These are phyloP conservation scores for Fusarium verrucosum DNA, from an alignment of 2,329 filamentous ascomycete species.

Conservation along the genomic window DNA sequence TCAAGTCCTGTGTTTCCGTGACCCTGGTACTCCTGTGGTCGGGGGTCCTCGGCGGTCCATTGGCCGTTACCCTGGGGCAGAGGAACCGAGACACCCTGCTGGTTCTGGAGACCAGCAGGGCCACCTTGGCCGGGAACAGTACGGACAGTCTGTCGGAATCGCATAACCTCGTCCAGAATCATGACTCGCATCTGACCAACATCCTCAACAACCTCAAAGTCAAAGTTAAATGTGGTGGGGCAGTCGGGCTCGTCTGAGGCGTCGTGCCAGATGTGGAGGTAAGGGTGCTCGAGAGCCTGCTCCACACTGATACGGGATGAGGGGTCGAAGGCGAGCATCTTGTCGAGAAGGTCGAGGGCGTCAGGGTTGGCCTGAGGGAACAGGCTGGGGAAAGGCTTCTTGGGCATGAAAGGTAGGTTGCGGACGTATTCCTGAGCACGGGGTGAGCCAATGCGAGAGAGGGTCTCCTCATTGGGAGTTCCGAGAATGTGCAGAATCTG, in stretches of 20 bases:
- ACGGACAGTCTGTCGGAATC: slow-evolving; percentile 76
- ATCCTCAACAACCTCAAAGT: slow-evolving; percentile 97
- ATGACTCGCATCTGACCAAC: slow-evolving; percentile 94
- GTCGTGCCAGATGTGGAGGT: slow-evolving; percentile 98
- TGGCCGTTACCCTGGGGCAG: slow-evolving; percentile 61
- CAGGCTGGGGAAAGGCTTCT: slow-evolving; percentile 85
- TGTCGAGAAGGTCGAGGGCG: slow-evolving; percentile 92
- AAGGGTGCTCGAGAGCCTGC: slow-evolving; percentile 93
- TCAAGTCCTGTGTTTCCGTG: slow-evolving; percentile 61
- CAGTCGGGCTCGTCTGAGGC: slow-evolving; percentile 94
- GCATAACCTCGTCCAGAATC: slow-evolving; percentile 93
- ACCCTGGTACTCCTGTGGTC: slow-evolving; percentile 66
- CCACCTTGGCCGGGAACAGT: slow-evolving; percentile 56
- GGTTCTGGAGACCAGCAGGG: slow-evolving; percentile 48
- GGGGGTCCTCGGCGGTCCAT: slow-evolving; percentile 68
- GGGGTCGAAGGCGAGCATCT: slow-evolving; percentile 97
- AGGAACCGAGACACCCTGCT: slow-evolving; percentile 58
- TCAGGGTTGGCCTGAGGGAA: slow-evolving; percentile 97
- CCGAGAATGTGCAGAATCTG: slow-evolving; percentile 98
- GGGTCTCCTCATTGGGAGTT: slow-evolving; percentile 93
- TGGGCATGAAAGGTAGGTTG: slow-evolving; percentile 93
- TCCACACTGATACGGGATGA: slow-evolving; percentile 93
- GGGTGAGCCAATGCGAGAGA: slow-evolving; percentile 91
- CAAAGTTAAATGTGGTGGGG: slow-evolving; percentile 95
- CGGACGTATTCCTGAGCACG: slow-evolving; percentile 98